Base-by-base conservation (phyloP, 805 yeast genomes). In the Candida schatavii region DNA sequence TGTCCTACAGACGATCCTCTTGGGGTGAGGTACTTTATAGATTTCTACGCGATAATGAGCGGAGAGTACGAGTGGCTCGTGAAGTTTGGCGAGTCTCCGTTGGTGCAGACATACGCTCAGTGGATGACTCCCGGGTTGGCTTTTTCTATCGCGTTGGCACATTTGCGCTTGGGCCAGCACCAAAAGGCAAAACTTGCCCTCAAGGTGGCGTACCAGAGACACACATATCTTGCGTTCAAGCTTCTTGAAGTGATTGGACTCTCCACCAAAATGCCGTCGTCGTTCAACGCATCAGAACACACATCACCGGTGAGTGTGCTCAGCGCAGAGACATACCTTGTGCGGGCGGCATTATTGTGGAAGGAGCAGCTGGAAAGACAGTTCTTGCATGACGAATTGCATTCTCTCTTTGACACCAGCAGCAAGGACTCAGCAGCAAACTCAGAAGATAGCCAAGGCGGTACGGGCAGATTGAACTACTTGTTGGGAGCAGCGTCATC, bases 1-100 rank as follows among this genome's bases (percentile, higher is more conserved):
- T 70, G 78, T 27, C 96, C 95, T 1, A 73, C 80, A 2, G 86
- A 83, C 43, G 96, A 89, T 65, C 96, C 96, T 1, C 66, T 83
- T 40, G 96, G 96, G 18, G 88, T 84, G 10, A 73, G 95, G 47
- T 83, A 83, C 54, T 85, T 88, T 58, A 80, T 89, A 50, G 96
- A 89, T 57, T 81, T 77, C 54, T 88, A 85, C 55, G 82, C 91
- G 3, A 64, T 86, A 3, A 65, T 79, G 62, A 70, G 86, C 28
- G 81, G 74, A 25, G 87, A 87, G 46, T 79, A 74, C 54, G 68
- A 77, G 44, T 88, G 78, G 59, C 56, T 88, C 49, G 68, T 81
- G 10, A 75, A 78, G 15, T 62, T 87, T 26, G 73, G 72, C 2
- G 64, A 75, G 10, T 78, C 86, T 1, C 76, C 85, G 1, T 64